Conservation (phyloP, 495 filamentous ascomycete species). For the Trypethelium eluteriae region DNA sequence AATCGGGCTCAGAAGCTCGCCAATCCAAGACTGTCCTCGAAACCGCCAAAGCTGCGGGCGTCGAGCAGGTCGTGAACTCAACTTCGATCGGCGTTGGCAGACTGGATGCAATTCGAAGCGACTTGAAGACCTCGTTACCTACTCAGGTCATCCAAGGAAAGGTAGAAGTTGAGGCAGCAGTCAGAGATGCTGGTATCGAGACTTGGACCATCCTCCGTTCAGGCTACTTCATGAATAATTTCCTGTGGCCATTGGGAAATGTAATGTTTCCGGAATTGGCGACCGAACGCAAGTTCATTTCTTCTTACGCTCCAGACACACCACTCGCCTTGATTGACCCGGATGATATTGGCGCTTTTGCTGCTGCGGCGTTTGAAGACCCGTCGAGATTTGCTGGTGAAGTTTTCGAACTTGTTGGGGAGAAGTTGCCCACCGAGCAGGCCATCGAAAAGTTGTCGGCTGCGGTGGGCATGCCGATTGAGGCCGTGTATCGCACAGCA, state of each 20-base stretch:
- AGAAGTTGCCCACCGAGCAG: slow-evolving; percentile 33
- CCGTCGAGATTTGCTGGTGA: slow-evolving; percentile 31
- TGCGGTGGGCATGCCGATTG: slow-evolving; percentile 33
- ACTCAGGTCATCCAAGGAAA: slow-evolving; percentile 34
- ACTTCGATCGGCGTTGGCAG: slow-evolving; percentile 30
- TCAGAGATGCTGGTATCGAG: slow-evolving; percentile 33
- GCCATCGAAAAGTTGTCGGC: slow-evolving; percentile 31
- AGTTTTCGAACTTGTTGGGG: slow-evolving; percentile 37
- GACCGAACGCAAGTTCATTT: slow-evolving; percentile 34
- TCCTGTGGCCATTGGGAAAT: slow-evolving; percentile 32
- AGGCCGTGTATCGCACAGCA: slow-evolving; percentile 34
- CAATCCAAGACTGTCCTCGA: slow-evolving; percentile 39
- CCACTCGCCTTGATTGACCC: slow-evolving; percentile 40
- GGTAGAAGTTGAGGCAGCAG: slow-evolving; percentile 32
- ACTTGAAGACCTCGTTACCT: slow-evolving; percentile 27
- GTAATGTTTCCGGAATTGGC: slow-evolving; percentile 36
- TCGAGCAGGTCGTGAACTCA: slow-evolving; percentile 41
- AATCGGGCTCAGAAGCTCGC: slow-evolving; percentile 30
- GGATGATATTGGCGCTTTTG: slow-evolving; percentile 45
- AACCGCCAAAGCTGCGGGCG: slow-evolving; percentile 37
- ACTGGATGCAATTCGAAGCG: slow-evolving; percentile 26
- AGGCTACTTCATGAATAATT: slow-evolving; percentile 48
- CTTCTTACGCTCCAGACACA: slow-evolving; percentile 31
- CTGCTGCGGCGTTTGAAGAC: slow-evolving; percentile 38
- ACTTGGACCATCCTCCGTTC: slow-evolving; percentile 42